Evolutionary conservation across 345 rosid species (phyloP), one percentile per base, ranked within the genome.

Genomic region (Bretschneidera sinensis): DNA sequence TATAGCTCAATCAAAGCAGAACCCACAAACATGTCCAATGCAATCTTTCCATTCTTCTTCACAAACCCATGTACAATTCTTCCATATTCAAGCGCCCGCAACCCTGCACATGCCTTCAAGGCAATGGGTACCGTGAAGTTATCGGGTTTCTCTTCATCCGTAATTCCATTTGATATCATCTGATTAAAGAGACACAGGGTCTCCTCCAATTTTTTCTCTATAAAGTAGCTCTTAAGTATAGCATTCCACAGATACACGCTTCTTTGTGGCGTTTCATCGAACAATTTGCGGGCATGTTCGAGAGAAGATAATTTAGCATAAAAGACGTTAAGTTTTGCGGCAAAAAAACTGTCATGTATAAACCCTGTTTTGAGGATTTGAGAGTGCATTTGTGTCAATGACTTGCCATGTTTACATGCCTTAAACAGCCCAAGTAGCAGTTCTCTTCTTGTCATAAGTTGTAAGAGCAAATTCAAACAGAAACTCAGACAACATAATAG

Each of bases 1-100:
- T 85, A 85, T 65, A 85, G 56, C 0, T 79, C 75, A 48, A 85
- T 66, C 61, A 81, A 71, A 43, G 84, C 76, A 52, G 85, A 73
- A 19, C 79, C 76, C 62, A 75, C 80, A 53, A 69, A 80, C 65
- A 76, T 57, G 55, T 83, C 83, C 72, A 64, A 59, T 23, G 62
- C 64, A 34, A 73, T 24, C 9, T 54, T 69, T 24, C 21, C 62
- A 52, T 78, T 63, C 65, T 72, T 73, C 18, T 62, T 34, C 53
- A 74, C 71, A 64, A 68, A 70, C 58, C 76, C 86, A 63, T 80
- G 88, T 50, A 85, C 66, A 47, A 71, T 65, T 62, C 67, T 62
- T 18, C 88, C 88, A 39, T 33, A 63, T 50, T 68, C 64, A 28
- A 80, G 61, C 56, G 55, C 68, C 33, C 67, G 68, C 23, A 85